Evolutionary conservation across 2,329 filamentous ascomycete species (phyloP).

Genomic region (Acrodontium crateriforme): DNA sequence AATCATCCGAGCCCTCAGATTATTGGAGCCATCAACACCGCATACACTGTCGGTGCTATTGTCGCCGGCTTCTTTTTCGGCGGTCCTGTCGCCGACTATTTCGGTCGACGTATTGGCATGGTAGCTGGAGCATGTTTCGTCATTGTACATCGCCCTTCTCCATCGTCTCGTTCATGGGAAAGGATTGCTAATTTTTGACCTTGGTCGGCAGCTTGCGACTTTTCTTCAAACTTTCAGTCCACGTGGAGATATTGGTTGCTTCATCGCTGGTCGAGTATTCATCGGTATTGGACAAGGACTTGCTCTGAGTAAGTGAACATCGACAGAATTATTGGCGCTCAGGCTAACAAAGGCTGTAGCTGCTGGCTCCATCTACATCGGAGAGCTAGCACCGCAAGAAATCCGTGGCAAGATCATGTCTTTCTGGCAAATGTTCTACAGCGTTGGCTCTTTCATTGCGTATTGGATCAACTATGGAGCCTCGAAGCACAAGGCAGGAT

Average conservation of each 20-base stretch:
- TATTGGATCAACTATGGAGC: slow-evolving; percentile 54
- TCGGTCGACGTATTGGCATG: slow-evolving; percentile 48
- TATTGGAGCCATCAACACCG: slow-evolving; percentile 49
- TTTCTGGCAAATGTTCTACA: slow-evolving; percentile 57
- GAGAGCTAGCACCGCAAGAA: slow-evolving; percentile 49
- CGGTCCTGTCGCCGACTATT: slow-evolving; percentile 38
- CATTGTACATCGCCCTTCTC: too few species aligned
- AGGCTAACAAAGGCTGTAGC: slow-evolving; percentile 1
- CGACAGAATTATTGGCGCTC: slow-evolving; percentile 11
- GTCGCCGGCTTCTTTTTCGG: slow-evolving; percentile 56
- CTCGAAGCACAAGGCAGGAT: slow-evolving; percentile 37
- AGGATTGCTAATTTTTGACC: too few species aligned
- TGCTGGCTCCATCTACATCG: slow-evolving; percentile 57
- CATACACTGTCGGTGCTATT: slow-evolving; percentile 58
- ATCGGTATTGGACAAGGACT: slow-evolving; percentile 59
- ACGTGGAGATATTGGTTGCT: slow-evolving; percentile 45
- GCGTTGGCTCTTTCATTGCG: slow-evolving; percentile 50
- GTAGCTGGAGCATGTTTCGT: slow-evolving; percentile 49
- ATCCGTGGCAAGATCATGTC: slow-evolving; percentile 56
- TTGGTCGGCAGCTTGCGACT: too few species aligned
- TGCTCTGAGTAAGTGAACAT: slow-evolving; percentile 49
- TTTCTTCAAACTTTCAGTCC: slow-evolving; percentile 56
- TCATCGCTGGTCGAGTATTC: slow-evolving; percentile 54
- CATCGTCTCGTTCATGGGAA: too few species aligned
- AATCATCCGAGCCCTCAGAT: slow-evolving; percentile 33